phyloP scores from a whole-genome alignment of 257 asterid species.

The Lycium ferocissimum region DNA sequence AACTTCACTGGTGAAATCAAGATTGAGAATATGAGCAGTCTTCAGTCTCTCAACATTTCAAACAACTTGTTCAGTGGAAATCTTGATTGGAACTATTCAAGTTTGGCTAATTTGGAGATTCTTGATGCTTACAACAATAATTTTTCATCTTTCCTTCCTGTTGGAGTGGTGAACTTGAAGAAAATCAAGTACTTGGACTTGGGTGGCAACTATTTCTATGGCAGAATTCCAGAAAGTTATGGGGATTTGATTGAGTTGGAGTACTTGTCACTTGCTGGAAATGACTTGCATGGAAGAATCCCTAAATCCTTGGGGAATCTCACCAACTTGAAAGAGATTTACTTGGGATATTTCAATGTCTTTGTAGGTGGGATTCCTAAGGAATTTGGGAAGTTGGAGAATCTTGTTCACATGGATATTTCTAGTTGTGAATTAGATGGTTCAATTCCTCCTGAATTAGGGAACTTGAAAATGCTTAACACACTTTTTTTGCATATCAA shows the following conservation, averaged over 20 bases:
- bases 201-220: constrained; percentile 84
- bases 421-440: constrained; percentile 79
- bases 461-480: constrained; percentile 63
- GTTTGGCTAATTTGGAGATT: constrained; percentile 59
- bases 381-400: constrained; percentile 76
- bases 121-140: constrained; percentile 87
- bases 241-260: constrained; percentile 65
- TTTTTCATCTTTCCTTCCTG: constrained; percentile 72
- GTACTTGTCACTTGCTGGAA: constrained; percentile 80
- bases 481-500: constrained; percentile 75
- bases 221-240: constrained; percentile 64
- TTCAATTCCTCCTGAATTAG: constrained; percentile 73
- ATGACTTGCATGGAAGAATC: constrained; percentile 73
- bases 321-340: constrained; percentile 76
- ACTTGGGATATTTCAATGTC: constrained; percentile 72
- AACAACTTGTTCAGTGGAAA: constrained; percentile 70
- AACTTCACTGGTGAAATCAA: constrained; percentile 91
- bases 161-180: constrained; percentile 57
- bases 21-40: constrained; percentile 65
- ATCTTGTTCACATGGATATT: constrained; percentile 74
- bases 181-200: constrained; percentile 75
- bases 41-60: constrained; percentile 71
- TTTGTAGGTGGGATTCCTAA: constrained; percentile 82
- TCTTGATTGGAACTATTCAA: constrained; percentile 81
- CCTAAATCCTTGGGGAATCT: constrained; percentile 81